Evolutionary conservation across 1,284 basidiomycete species (phyloP).

Genomic region (Sanguinoderma infundibulare): DNA sequence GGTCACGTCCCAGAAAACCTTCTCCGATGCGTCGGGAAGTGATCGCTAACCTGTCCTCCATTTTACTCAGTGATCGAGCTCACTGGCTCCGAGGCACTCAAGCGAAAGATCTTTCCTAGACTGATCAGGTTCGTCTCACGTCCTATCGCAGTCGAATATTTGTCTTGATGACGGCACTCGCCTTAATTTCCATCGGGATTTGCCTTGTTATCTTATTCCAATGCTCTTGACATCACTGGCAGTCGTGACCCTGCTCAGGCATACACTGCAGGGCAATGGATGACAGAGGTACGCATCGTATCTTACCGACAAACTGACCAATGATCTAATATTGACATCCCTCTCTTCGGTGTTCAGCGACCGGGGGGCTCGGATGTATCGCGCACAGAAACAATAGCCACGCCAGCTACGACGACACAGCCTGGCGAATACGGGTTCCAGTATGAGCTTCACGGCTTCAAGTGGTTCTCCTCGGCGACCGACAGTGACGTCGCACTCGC

Average conservation of each 20-base stretch:
- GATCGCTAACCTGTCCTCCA: background rate
- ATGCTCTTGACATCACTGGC: background rate
- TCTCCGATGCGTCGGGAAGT: background rate
- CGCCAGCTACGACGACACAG: conserved; percentile 35
- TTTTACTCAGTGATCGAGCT: conserved; percentile 70
- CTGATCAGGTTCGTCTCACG: conserved; percentile 54
- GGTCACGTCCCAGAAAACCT: background rate
- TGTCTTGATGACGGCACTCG: background rate
- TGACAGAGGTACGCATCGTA: conserved; percentile 66
- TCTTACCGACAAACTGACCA: background rate
- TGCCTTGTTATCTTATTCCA: background rate
- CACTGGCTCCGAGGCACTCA: conserved; percentile 62
- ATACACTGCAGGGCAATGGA: conserved; percentile 84
- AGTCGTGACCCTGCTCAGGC: conserved; percentile 67
- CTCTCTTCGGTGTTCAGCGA: conserved; percentile 44
- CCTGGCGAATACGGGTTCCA: conserved; percentile 47
- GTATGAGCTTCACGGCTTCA: conserved; percentile 71
- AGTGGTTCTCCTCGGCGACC: conserved; percentile 87
- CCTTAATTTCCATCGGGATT: background rate
- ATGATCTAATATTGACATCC: background rate
- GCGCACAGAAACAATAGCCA: conserved; percentile 73
- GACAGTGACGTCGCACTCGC: conserved; percentile 77
- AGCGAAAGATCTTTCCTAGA: conserved; percentile 56
- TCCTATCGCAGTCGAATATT: background rate
- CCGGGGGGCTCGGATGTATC: conserved; percentile 82